A percentile compares a stretch with the other conserved stretches of the same genome.
These are phyloP conservation scores for Malassezia sympodialis DNA, from an alignment of 1,284 basidiomycete genomes.

Conservation along the genomic window DNA sequence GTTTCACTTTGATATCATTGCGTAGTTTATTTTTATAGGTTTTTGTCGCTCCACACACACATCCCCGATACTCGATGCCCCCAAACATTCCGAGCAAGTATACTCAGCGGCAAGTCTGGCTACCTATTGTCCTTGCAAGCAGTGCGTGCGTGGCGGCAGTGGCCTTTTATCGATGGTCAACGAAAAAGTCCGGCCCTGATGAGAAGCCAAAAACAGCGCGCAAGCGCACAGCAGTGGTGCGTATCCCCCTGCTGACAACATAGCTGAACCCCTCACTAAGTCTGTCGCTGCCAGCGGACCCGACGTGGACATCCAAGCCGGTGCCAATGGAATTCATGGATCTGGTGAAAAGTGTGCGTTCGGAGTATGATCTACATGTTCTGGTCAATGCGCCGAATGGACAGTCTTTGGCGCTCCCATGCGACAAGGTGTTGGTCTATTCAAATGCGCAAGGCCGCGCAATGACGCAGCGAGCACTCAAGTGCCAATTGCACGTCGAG, in stretches of 20 bases:
- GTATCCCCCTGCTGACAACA: not conserved
- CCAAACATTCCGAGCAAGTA: not conserved
- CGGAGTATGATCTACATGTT: not conserved
- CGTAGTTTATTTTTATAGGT: not conserved
- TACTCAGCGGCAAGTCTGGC: not conserved
- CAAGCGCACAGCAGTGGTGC: not conserved
- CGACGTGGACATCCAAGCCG: not conserved
- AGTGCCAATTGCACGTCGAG: slow-evolving; percentile 14
- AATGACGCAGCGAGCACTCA: slow-evolving; percentile 11
- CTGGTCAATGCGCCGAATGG: slow-evolving; percentile 3
- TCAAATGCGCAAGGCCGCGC: slow-evolving; percentile 9
- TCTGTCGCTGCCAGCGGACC: slow-evolving; percentile 4
- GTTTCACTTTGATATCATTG: not conserved
- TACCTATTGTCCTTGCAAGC: not conserved
- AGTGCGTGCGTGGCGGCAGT: not conserved
- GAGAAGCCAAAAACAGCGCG: not conserved
- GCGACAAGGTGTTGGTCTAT: slow-evolving; percentile 9
- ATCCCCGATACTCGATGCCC: not conserved
- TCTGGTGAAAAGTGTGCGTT: not conserved
- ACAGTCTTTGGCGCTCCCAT: not conserved
- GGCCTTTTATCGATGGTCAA: not conserved
- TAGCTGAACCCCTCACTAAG: slow-evolving; percentile 11
- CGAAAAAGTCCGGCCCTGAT: not conserved
- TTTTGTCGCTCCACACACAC: not conserved
- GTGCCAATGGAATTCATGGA: not conserved